These are phyloP conservation scores for Polychaeton citri DNA, from an alignment of 2,329 filamentous ascomycete species.

Conservation along the genomic window DNA sequence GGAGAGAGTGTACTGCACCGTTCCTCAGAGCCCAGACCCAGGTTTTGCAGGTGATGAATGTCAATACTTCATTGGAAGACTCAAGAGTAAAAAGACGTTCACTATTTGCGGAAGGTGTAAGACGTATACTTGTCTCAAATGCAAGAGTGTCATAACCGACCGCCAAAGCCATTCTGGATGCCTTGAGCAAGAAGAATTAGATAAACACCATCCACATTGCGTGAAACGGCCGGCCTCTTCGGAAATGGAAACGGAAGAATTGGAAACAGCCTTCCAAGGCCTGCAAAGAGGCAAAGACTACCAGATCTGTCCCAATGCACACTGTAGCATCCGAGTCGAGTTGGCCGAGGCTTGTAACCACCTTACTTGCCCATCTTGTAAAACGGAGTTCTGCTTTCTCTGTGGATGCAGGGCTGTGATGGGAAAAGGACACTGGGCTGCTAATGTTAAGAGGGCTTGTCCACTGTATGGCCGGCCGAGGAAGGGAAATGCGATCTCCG, in stretches of 20 bases:
- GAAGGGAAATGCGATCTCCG: background rate
- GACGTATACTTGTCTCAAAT: background rate
- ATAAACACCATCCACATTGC: background rate
- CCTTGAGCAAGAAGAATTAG: background rate
- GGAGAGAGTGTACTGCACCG: slow-evolving; percentile 9
- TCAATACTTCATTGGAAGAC: slow-evolving; percentile 3
- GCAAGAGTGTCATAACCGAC: background rate
- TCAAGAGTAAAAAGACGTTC: background rate
- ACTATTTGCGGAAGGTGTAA: background rate
- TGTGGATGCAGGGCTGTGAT: slow-evolving; percentile 3
- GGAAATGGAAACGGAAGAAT: background rate
- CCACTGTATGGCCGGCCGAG: background rate
- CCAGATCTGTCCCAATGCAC: slow-evolving; percentile 7
- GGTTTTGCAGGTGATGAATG: slow-evolving; percentile 2
- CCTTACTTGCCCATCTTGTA: slow-evolving; percentile 6
- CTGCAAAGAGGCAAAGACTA: slow-evolving; percentile 8
- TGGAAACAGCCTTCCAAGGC: slow-evolving; percentile 6
- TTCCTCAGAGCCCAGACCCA: background rate
- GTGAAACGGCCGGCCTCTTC: background rate
- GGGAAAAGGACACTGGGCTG: background rate
- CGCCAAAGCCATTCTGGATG: background rate
- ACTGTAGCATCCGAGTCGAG: slow-evolving; percentile 5
- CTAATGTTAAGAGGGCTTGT: background rate
- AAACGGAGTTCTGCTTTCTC: slow-evolving; percentile 9
- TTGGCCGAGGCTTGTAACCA: slow-evolving; percentile 10